These are phyloP conservation scores for Termitomyces sp. DNA, from an alignment of 768 basidiomycete genomes.

Conservation along the genomic window DNA sequence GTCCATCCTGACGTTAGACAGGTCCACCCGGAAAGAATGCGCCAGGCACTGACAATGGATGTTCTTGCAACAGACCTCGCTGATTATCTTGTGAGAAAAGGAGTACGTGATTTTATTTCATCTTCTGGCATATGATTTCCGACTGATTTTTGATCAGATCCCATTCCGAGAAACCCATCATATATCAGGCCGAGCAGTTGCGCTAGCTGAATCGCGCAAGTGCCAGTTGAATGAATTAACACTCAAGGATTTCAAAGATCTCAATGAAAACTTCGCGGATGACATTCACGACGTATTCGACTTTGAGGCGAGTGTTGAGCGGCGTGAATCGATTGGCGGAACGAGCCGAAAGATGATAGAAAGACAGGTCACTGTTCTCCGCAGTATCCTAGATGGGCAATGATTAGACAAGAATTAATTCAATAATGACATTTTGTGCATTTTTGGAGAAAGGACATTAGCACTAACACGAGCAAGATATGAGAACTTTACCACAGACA, in stretches of 20 bases:
- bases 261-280: conserved; percentile 73
- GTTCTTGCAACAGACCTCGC: conserved; percentile 98
- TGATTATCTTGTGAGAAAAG: conserved; percentile 97
- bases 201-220: conserved; percentile 79
- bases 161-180: conserved; percentile 99
- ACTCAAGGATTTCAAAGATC: conserved; percentile 68
- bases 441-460: background rate
- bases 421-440: background rate
- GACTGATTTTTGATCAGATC: conserved; percentile 45
- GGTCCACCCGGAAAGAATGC: conserved; percentile 92
- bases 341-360: conserved; percentile 80
- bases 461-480: too few relatives aligned
- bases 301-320: conserved; percentile 94
- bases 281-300: conserved; percentile 86
- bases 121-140: background rate
- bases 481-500: too few relatives aligned
- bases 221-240: conserved; percentile 80
- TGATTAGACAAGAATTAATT: background rate
- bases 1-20: conserved; percentile 22
- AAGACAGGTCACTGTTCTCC: conserved; percentile 76
- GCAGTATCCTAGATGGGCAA: conserved; percentile 42
- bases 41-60: conserved; percentile 87
- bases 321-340: conserved; percentile 88
- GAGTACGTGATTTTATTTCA: conserved; percentile 48
- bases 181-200: conserved; percentile 94